These are phyloP conservation scores for Russula virescens DNA, from an alignment of 768 basidiomycete species.

Conservation along the genomic window DNA sequence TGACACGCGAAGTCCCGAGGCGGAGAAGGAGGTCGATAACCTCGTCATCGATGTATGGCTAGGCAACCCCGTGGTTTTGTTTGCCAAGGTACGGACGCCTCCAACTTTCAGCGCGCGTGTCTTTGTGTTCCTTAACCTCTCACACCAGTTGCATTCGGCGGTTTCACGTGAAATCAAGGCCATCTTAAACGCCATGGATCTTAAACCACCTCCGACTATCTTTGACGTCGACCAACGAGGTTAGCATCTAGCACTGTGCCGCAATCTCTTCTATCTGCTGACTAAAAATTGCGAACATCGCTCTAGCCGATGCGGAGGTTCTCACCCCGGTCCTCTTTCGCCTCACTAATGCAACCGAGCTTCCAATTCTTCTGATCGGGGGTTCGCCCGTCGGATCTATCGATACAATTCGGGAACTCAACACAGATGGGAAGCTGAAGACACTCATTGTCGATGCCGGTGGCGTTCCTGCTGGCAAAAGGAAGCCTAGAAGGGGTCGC, in stretches of 20 bases:
- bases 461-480: constrained; percentile 47
- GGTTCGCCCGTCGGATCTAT: constrained; percentile 53
- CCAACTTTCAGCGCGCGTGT: not conserved
- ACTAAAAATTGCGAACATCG: not conserved
- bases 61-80: constrained; percentile 68
- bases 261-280: not conserved
- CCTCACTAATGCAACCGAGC: constrained; percentile 46
- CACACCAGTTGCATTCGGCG: constrained; percentile 55
- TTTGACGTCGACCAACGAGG: constrained; percentile 66
- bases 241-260: constrained; percentile 22
- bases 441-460: constrained; percentile 50
- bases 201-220: constrained; percentile 57
- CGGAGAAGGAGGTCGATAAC: constrained; percentile 51
- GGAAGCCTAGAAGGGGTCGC: constrained; percentile 37
- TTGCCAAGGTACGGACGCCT: constrained; percentile 49
- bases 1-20: constrained; percentile 61
- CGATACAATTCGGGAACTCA: constrained; percentile 46
- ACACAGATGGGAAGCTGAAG: constrained; percentile 47
- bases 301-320: constrained; percentile 54
- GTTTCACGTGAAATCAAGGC: constrained; percentile 61
- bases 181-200: constrained; percentile 48
- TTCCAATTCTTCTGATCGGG: constrained; percentile 66
- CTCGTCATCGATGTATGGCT: constrained; percentile 66
- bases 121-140: not conserved
- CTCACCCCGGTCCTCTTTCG: constrained; percentile 57